phyloP scores from a whole-genome alignment of 495 filamentous ascomycete species.

The Aspergillus avenaceus region DNA sequence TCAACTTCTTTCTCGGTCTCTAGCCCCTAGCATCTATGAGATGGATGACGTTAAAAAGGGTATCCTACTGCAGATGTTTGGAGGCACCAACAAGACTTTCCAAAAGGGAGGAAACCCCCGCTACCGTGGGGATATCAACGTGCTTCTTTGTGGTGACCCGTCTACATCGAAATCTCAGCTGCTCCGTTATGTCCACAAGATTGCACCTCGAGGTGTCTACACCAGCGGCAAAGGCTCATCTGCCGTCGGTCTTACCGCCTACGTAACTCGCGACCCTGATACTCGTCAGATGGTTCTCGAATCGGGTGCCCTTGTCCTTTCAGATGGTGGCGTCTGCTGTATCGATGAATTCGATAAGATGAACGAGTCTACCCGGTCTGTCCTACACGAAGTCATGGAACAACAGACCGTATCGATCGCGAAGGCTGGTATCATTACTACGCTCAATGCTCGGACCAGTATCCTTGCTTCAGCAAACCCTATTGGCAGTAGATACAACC shows the following conservation, averaged over 20 bases:
- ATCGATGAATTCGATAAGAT: constrained; percentile 99
- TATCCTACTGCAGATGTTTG: constrained; percentile 92
- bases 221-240: constrained; percentile 97
- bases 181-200: constrained; percentile 92
- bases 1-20: constrained; percentile 83
- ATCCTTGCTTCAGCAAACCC: constrained; percentile 97
- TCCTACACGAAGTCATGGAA: constrained; percentile 99
- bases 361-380: constrained; percentile 91
- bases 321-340: constrained; percentile 95
- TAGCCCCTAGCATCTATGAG: constrained; percentile 94
- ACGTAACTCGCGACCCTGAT: constrained; percentile 92
- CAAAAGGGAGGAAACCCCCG: constrained; percentile 92
- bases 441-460: constrained; percentile 88
- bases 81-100: constrained; percentile 98
- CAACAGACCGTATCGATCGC: constrained; percentile 98
- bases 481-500: constrained; percentile 96
- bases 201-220: constrained; percentile 94
- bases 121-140: constrained; percentile 96
- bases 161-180: constrained; percentile 96
- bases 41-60: constrained; percentile 99
- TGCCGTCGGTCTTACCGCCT: constrained; percentile 96
- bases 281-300: constrained; percentile 94
- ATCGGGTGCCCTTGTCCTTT: constrained; percentile 90
- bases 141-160: constrained; percentile 93
- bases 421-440: constrained; percentile 98